phyloP scores from a whole-genome alignment of 345 rosid genomes.

The Streptanthus diversifolius region DNA sequence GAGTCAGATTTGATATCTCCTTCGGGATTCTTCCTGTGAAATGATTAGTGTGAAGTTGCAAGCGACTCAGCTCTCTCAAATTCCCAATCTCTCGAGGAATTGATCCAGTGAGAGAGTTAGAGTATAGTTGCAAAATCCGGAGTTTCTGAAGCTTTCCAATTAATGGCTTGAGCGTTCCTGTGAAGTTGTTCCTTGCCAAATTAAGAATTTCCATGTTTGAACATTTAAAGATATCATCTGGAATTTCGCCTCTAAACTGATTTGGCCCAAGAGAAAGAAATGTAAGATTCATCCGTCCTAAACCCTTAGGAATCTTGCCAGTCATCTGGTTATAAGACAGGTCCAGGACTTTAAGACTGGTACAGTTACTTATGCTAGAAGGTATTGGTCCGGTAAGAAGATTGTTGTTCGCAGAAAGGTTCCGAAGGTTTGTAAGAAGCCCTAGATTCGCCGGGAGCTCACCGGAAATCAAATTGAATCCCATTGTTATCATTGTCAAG shows the following conservation, averaged over 20 bases:
- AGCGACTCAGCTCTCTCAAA: slow-evolving; percentile 41
- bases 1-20: slow-evolving; percentile 57
- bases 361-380: slow-evolving; percentile 63
- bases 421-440: slow-evolving; percentile 55
- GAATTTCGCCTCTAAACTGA: slow-evolving; percentile 61
- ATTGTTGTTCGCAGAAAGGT: slow-evolving; percentile 47
- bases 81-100: slow-evolving; percentile 71
- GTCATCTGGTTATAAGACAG: slow-evolving; percentile 42
- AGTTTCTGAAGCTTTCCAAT: slow-evolving; percentile 59
- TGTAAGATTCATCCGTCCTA: slow-evolving; percentile 60
- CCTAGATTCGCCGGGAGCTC: slow-evolving; percentile 62
- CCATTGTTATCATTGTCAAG: slow-evolving; percentile 57
- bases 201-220: slow-evolving; percentile 37
- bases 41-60: slow-evolving; percentile 49
- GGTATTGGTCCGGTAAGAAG: slow-evolving; percentile 77
- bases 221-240: slow-evolving; percentile 75
- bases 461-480: slow-evolving; percentile 60
- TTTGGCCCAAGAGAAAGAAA: slow-evolving; percentile 43
- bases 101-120: slow-evolving; percentile 57
- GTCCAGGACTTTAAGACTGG: slow-evolving; percentile 42
- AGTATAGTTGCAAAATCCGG: slow-evolving; percentile 19
- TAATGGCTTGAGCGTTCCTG: slow-evolving; percentile 54
- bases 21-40: slow-evolving; percentile 59
- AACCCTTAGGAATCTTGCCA: slow-evolving; percentile 60
- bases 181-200: slow-evolving; percentile 51